Evolutionary conservation across 2,329 filamentous ascomycete species (phyloP).

Genomic region (Teratosphaeria zuluensis): DNA sequence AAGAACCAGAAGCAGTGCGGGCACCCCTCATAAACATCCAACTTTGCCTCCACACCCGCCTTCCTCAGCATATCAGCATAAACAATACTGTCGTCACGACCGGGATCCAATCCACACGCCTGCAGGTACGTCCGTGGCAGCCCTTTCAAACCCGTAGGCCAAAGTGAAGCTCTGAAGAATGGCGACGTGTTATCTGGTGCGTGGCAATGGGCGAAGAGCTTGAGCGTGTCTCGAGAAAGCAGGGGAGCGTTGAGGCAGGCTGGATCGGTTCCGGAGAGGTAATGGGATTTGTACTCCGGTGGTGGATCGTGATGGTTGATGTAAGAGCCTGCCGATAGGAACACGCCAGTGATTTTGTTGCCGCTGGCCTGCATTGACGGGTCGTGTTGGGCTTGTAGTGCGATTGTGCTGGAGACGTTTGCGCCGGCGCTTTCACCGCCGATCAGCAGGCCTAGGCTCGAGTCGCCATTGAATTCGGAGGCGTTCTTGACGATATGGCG

Average conservation of each 20-base stretch:
- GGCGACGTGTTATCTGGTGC: conserved; percentile 5
- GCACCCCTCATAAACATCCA: conserved; percentile 14
- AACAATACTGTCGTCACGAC: conserved; percentile 9
- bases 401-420: conserved; percentile 37
- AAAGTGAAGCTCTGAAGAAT: conserved; percentile 4
- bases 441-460: conserved; percentile 35
- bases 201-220: conserved; percentile 6
- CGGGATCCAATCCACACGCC: conserved; percentile 9
- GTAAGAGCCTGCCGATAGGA: conserved; percentile 28
- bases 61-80: conserved; percentile 6
- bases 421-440: conserved; percentile 41
- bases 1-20: conserved; percentile 31
- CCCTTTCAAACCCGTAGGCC: conserved; percentile 1
- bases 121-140: conserved; percentile 9
- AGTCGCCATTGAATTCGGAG: conserved; percentile 29
- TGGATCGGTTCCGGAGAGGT: conserved; percentile 31
- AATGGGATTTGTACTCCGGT: neutral
- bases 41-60: conserved; percentile 7
- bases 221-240: conserved; percentile 3
- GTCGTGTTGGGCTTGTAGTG: conserved; percentile 31
- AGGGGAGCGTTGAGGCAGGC: conserved; percentile 20
- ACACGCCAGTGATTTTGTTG: conserved; percentile 33
- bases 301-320: conserved; percentile 7
- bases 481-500: conserved; percentile 35
- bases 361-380: conserved; percentile 27